Base-by-base conservation (phyloP, 106 monocot genomes). In the Chionographis japonica region DNA sequence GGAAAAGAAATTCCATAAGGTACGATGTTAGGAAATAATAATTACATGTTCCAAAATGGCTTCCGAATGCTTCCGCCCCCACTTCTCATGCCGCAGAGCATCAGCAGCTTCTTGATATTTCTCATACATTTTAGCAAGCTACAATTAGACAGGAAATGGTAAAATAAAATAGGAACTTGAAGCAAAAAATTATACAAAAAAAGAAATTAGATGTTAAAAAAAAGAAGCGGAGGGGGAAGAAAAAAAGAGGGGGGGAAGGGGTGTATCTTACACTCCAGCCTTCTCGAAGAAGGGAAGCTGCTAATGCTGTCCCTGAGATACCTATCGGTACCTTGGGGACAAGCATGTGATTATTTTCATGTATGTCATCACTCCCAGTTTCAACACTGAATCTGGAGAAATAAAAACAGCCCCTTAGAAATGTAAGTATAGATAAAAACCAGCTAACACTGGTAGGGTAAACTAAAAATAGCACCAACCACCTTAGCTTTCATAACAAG, bases 121-220 rank as follows among this genome's bases (percentile, higher is more conserved):
- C 61, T 93, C 98, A 79, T 93, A 98, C 77, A 98, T 90, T 83
- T 93, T 98, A 56, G 87, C 83, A 65, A 98, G 87, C 97, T 97
- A 76, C 16, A 75, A 13, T 37, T 18, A 58, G 20, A 67, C 36
- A 42, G 19, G 65, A 59, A 27, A 56, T 52, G 12, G 5, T 37
- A 52, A 27, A 5, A 60, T 37, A 60, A 41, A 40, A 14, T 57
- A 41, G 36, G 27, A 37, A 12, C 55, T 8, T 52, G 12, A 50
- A 37, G 16, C 53, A 52, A 41, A 6, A 58, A 50, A 27, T n/a
- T n/a, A 41, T 54, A 46, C 38, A 65, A 56, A 50, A 53, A 53
- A 27, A 75, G 13, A 60, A n/a, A 59, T 14, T 20, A 50, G 53
- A 1, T 13, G 41, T 35, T 10, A 46, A 14, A 58, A 6, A 76